Evolutionary conservation across 2,329 filamentous ascomycete species (phyloP), one percentile per base, ranked within the genome.

Genomic region (Pestalotiopsis sp.): DNA sequence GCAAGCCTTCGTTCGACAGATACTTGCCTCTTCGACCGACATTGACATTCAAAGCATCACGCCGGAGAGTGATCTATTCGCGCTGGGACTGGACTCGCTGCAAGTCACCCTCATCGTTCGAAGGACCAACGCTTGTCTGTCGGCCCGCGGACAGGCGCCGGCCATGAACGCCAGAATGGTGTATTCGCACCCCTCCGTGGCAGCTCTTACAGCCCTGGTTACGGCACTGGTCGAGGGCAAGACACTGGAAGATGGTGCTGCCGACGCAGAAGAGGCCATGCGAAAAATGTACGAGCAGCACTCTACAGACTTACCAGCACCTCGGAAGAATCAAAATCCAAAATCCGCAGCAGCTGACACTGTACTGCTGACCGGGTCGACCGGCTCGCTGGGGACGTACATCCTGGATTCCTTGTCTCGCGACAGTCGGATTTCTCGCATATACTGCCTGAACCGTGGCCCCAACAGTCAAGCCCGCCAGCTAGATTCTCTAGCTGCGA

Each of bases 361-460:
- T n/a, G 69, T 75, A 11, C 49, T 75, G 31, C n/a, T 75, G 9
- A 75, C 74, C 1, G 74, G 74, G 1, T 71, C 73, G 11, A 75
- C 73, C 2, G 74, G 74, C 27, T 72, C 73, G 0, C 56, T 75
- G 23, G 74, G 74, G 1, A 70, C 73, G 14, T 74, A 75, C 56
- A 67, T 75, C 12, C 68, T 75, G 6, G 69, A 73, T 60, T 65
- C 66, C 1, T 38, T 75, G n/a, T 57, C 69, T 4, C 27, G 41
- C 4, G 57, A 72, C 23, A 5, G 39, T n/a, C 13, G 58, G 12
- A 67, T 75, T 6, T 59, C 67, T 7, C 38, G 27, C 4, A 69
- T 75, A 23, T 72, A 72, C 69, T 73, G 72, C 56, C 72, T 75
- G 4, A 72, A 69, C 56, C 56, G 56, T 12, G 14, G 23, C 12